Conservation (phyloP, 164 flowering plant species). For the Chimonanthus praecox region DNA sequence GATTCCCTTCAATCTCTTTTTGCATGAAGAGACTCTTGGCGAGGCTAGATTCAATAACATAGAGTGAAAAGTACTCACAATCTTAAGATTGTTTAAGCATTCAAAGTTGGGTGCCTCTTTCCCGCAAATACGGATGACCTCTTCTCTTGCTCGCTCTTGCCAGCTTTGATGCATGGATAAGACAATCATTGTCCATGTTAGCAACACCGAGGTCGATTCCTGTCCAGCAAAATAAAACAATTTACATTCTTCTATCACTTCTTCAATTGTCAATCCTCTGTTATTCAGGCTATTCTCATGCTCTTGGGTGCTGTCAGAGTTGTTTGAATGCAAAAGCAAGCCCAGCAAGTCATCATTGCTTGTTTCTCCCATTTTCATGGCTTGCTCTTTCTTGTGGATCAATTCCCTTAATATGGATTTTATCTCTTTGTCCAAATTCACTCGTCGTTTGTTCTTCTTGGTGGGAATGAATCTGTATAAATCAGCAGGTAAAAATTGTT, state of each 20-base stretch:
- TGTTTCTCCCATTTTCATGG: slow-evolving; percentile 12
- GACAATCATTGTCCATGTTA: slow-evolving; percentile 9
- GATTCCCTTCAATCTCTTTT: background rate
- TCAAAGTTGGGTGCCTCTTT: slow-evolving; percentile 1
- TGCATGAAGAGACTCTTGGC: background rate
- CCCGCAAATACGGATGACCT: slow-evolving; percentile 5
- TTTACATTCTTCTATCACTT: slow-evolving; percentile 11
- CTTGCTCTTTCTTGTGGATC: slow-evolving; percentile 14
- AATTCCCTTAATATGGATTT: slow-evolving; percentile 4
- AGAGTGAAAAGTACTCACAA: slow-evolving; percentile 1
- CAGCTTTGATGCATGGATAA: slow-evolving; percentile 9
- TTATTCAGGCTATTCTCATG: too few relatives aligned
- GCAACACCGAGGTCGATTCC: slow-evolving; percentile 7
- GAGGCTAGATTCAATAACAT: background rate
- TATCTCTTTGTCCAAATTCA: slow-evolving; percentile 12
- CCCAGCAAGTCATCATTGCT: slow-evolving; percentile 17
- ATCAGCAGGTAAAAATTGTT: background rate
- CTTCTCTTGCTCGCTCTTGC: slow-evolving; percentile 9
- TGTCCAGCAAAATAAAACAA: slow-evolving; percentile 12
- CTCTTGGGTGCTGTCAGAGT: background rate
- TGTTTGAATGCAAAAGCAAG: slow-evolving; percentile 14
- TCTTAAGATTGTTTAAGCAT: slow-evolving; percentile 5
- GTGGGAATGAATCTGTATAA: slow-evolving; percentile 20
- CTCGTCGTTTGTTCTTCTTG: slow-evolving; percentile 16
- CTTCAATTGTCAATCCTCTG: slow-evolving; percentile 1